Evolutionary conservation across 2,329 filamentous ascomycete genomes (phyloP), one percentile per base, ranked within the genome.

Genomic region (Colletotrichum siamense): DNA sequence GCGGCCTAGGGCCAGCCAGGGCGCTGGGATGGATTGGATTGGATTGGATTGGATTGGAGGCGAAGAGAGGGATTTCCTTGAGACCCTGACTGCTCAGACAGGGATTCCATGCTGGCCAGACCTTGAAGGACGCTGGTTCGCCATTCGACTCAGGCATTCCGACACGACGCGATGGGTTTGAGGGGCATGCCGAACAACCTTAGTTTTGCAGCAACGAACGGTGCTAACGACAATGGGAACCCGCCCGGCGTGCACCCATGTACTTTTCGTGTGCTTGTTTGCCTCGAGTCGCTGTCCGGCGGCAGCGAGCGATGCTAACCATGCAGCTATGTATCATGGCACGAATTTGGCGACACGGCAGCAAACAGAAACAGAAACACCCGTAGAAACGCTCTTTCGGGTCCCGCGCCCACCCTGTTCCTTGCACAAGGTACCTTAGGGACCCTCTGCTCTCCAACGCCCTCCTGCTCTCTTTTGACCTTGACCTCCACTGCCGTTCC

Each of bases 111-210:
- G 52, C 55, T 15, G 62, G 73, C 52, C 36, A 67, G 73, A 49
- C 61, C 73, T 49, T 24, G 36, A 39, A 62, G 28, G 69, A 52
- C 72, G 34, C 28, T 61, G 28, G 64, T 34, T 61, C 68, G 62
- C 72, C 72, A 72, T 72, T 61, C 34, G 61, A 71, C 61, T 75
- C 57, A 61, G 49, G 62, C 69, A 75, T 72, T 72, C 69, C 52
- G 73, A 72, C 69, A 62, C 68, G 61, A 36, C 67, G 52, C 44
- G 61, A 26, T 69, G 59, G 65, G 55, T 69, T 73, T 64, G 57
- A 55, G 39, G 24, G 57, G 57, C 57, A 70, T 73, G 66, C 71
- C 57, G 65, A 69, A 39, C 61, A 73, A 73, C 39, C 71, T 73
- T 73, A 55, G 71, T 69, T 69, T 55, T 36, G 32, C 49, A 39